Conservation (phyloP, 169 alveolate species). For the Theileria parva region DNA sequence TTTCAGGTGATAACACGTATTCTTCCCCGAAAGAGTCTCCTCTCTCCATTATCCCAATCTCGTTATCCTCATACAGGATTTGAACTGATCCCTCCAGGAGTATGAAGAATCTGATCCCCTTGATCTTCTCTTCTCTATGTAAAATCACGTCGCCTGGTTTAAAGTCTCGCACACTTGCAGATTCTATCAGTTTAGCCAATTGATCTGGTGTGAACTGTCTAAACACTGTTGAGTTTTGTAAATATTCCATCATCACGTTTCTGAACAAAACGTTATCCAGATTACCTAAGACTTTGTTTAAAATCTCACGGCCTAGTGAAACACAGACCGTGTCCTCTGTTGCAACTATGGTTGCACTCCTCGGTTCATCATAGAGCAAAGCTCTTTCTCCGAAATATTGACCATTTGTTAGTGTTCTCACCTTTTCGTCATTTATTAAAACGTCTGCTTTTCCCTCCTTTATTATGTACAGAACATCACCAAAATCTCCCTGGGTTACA, state of each 20-base stretch:
- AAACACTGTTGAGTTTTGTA: conserved; percentile 83
- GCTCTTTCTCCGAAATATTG: conserved; percentile 94
- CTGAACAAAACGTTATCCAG: conserved; percentile 83
- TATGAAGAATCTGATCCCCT: conserved; percentile 81
- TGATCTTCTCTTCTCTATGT: conserved; percentile 68
- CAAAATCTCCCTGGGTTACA: conserved; percentile 90
- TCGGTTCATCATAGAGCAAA: conserved; percentile 86
- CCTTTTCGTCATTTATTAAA: conserved; percentile 76
- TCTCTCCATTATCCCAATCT: conserved; percentile 77
- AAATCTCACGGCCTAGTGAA: conserved; percentile 79
- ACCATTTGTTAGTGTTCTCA: conserved; percentile 83
- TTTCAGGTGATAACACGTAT: conserved; percentile 82
- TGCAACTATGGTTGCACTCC: conserved; percentile 92
- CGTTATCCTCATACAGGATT: conserved; percentile 62
- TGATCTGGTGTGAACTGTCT: conserved; percentile 82
- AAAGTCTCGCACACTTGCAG: conserved; percentile 79
- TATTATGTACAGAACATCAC: conserved; percentile 87
- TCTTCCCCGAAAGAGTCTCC: conserved; percentile 95
- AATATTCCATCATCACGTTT: conserved; percentile 81
- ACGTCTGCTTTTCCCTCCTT: conserved; percentile 89
- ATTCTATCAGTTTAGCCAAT: conserved; percentile 72
- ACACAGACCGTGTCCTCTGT: conserved; percentile 81
- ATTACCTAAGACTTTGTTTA: conserved; percentile 83
- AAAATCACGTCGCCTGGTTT: conserved; percentile 65
- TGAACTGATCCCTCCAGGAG: conserved; percentile 86